phyloP scores from a whole-genome alignment of 805 yeast genomes.

The Candida nanaspora region DNA sequence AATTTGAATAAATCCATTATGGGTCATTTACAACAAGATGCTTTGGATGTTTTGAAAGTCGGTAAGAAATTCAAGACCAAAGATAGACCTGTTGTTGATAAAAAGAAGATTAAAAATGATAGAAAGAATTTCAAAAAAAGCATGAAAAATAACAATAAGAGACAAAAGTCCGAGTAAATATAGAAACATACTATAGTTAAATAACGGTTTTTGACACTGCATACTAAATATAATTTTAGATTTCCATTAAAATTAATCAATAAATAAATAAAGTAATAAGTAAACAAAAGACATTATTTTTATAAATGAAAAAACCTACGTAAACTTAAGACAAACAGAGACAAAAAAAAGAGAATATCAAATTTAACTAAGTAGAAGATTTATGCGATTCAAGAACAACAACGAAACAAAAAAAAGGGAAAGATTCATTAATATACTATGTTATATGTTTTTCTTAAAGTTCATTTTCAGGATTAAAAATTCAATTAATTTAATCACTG shows the following conservation, averaged over 20 bases:
- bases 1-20: conserved; percentile 59
- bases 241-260: background rate
- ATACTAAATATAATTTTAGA: no score
- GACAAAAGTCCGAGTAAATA: background rate
- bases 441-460: no score
- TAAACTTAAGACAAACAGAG: no score
- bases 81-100: background rate
- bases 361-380: background rate
- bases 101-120: background rate
- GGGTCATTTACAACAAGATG: conserved; percentile 64
- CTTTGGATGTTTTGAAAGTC: conserved; percentile 51
- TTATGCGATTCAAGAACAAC: background rate
- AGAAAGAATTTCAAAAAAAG: conserved; percentile 1
- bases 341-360: conserved; percentile 1
- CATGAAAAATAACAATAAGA: conserved; percentile 3
- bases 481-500: conserved; percentile 31
- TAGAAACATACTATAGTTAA: no score
- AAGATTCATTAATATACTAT: no score
- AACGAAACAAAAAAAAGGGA: background rate
- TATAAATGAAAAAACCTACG: no score
- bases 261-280: background rate
- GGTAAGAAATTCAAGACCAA: conserved; percentile 11
- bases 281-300: background rate
- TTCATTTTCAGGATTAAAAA: no score
- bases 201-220: no score